Percentiles rank a stretch among this genome's conserved stretches.
Conservation (phyloP, 768 basidiomycete genomes). For the Hypsizygus marmoreus region DNA sequence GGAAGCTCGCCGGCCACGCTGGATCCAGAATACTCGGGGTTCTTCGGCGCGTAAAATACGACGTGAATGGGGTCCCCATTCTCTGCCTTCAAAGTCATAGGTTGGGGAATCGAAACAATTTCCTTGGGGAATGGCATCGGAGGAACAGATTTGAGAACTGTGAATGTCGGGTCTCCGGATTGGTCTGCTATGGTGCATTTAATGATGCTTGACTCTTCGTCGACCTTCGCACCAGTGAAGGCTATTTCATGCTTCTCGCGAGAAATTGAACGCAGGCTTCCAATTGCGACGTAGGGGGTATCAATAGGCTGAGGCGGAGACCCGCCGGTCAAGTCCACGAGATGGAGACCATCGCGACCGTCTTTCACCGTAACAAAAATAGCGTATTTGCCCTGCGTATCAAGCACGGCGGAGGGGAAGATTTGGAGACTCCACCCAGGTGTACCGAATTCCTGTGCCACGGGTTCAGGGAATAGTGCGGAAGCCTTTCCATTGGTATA, state of each 20-base stretch:
- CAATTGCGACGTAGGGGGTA: slow-evolving; percentile 44
- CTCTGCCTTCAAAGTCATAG: slow-evolving; percentile 43
- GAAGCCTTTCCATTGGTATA: slow-evolving; percentile 36
- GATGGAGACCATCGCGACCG: slow-evolving; percentile 40
- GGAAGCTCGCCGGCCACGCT: slow-evolving; percentile 56
- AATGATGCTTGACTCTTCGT: slow-evolving; percentile 39
- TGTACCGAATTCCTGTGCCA: slow-evolving; percentile 56
- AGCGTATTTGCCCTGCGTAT: slow-evolving; percentile 31
- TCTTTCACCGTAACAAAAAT: slow-evolving; percentile 43
- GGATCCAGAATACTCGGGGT: slow-evolving; percentile 57
- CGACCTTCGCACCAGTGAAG: slow-evolving; percentile 45
- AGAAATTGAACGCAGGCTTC: slow-evolving; percentile 35
- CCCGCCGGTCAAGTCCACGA: slow-evolving; percentile 35
- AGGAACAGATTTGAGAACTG: slow-evolving; percentile 18
- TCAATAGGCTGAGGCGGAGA: slow-evolving; percentile 33
- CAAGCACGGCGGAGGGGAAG: slow-evolving; percentile 48
- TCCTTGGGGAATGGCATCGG: slow-evolving; percentile 26
- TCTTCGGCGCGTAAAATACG: slow-evolving; percentile 67
- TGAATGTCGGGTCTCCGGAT: slow-evolving; percentile 18
- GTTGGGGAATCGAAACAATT: slow-evolving; percentile 49
- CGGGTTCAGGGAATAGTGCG: slow-evolving; percentile 42
- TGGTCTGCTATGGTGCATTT: slow-evolving; percentile 31
- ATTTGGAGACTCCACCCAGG: slow-evolving; percentile 59
- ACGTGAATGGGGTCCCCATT: slow-evolving; percentile 52
- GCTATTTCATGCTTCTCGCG: slow-evolving; percentile 31